These are phyloP conservation scores for Dianthus caryophyllus DNA, from an alignment of 148 eudicot species.

Conservation along the genomic window DNA sequence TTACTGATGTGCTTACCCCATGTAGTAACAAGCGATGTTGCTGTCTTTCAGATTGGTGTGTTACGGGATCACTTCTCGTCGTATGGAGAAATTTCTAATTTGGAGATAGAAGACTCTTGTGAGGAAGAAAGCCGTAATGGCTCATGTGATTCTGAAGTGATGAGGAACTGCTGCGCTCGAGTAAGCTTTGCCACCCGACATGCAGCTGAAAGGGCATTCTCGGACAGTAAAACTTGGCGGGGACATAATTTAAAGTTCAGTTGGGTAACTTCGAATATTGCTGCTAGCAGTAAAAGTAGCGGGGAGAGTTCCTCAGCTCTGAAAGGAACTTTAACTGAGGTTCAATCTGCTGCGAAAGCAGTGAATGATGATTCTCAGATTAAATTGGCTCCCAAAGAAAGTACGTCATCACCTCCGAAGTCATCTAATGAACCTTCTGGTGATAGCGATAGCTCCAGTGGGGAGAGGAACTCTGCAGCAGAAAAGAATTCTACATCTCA, in stretches of 20 bases:
- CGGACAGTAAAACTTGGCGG: slow-evolving; percentile 63
- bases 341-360: slow-evolving; percentile 27
- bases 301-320: slow-evolving; percentile 49
- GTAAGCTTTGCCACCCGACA: slow-evolving; percentile 58
- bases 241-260: slow-evolving; percentile 56
- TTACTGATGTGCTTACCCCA: not conserved
- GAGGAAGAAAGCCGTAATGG: slow-evolving; percentile 25
- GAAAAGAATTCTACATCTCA: slow-evolving; percentile 35
- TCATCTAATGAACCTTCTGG: slow-evolving; percentile 19
- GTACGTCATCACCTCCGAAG: slow-evolving; percentile 20
- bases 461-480: slow-evolving; percentile 35
- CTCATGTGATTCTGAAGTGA: slow-evolving; percentile 24
- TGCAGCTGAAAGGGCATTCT: slow-evolving; percentile 75
- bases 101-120: slow-evolving; percentile 53
- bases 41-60: slow-evolving; percentile 50
- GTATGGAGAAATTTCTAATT: slow-evolving; percentile 50
- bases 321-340: slow-evolving; percentile 30
- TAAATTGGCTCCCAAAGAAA: not conserved
- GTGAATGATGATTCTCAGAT: slow-evolving; percentile 25
- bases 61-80: slow-evolving; percentile 64
- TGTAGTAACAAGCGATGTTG: not conserved
- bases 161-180: slow-evolving; percentile 45
- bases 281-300: slow-evolving; percentile 30
- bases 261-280: slow-evolving; percentile 47
- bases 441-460: slow-evolving; percentile 23